Evolutionary conservation across 163 green algal species (phyloP).

Genomic region (Picocystis sp.): DNA sequence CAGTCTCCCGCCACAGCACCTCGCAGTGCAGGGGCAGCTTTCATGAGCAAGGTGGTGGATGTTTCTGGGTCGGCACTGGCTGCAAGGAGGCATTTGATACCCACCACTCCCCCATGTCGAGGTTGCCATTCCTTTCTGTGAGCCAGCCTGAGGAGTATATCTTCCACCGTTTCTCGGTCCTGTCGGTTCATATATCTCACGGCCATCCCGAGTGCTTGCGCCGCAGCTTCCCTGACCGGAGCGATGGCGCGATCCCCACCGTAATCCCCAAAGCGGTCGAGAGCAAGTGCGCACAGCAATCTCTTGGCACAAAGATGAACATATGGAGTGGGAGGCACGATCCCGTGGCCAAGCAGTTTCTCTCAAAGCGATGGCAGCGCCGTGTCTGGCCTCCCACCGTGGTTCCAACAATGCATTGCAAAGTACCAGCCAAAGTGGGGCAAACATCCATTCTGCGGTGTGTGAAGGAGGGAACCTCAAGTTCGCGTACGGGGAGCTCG

Average conservation of each 20-base stretch:
- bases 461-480: no score
- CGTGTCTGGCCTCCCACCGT: slow-evolving; percentile 77
- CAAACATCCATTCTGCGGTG: no score
- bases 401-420: slow-evolving; percentile 50
- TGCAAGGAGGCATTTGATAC: slow-evolving; percentile 80
- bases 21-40: background rate
- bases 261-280: slow-evolving; percentile 46
- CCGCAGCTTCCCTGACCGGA: slow-evolving; percentile 85
- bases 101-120: slow-evolving; percentile 55
- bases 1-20: background rate
- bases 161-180: slow-evolving; percentile 24
- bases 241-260: slow-evolving; percentile 37
- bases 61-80: slow-evolving; percentile 8
- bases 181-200: slow-evolving; percentile 10
- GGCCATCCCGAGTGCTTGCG: slow-evolving; percentile 70
- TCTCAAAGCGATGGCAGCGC: slow-evolving; percentile 64
- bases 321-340: slow-evolving; percentile 26
- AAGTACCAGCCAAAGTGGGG: slow-evolving; percentile 13
- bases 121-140: slow-evolving; percentile 46
- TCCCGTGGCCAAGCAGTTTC: slow-evolving; percentile 52
- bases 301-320: slow-evolving; percentile 7
- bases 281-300: slow-evolving; percentile 74
- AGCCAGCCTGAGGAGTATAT: slow-evolving; percentile 34
- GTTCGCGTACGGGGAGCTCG: no score
- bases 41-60: slow-evolving; percentile 1